phyloP scores from a whole-genome alignment of 805 yeast genomes.

The Wickerhamomyces pijperi region DNA sequence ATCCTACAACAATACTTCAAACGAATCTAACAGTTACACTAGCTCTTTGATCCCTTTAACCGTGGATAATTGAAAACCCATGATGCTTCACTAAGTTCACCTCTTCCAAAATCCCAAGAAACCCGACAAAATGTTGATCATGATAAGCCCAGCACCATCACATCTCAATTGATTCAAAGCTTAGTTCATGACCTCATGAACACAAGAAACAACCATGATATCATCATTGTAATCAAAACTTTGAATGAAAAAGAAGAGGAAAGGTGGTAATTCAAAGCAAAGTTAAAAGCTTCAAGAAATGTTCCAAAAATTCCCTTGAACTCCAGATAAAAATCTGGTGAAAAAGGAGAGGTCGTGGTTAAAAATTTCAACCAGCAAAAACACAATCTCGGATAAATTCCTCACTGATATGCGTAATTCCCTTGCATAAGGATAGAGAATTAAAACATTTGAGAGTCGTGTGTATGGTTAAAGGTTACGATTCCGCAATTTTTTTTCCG shows the following conservation, averaged over 20 bases:
- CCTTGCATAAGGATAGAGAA: conserved; percentile 97
- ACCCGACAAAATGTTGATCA: too few species aligned
- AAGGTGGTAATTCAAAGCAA: neutral
- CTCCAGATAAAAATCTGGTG: conserved; percentile 41
- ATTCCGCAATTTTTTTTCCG: too few species aligned
- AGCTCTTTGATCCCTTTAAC: too few species aligned
- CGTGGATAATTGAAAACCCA: too few species aligned
- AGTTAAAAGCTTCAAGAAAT: neutral
- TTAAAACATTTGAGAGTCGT: neutral
- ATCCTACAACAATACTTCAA: too few species aligned
- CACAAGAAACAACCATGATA: neutral
- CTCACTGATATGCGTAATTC: conserved; percentile 99
- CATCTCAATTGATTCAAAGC: neutral
- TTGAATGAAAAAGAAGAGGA: neutral
- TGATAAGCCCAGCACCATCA: too few species aligned
- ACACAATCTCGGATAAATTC: conserved; percentile 99
- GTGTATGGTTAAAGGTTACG: too few species aligned
- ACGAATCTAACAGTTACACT: too few species aligned
- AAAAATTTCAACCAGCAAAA: conserved; percentile 99
- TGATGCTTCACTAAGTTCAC: too few species aligned
- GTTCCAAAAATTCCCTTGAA: conserved; percentile 17
- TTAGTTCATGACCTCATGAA: conserved; percentile 1
- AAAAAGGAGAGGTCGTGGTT: conserved; percentile 78
- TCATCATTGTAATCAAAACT: neutral
- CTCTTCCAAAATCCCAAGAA: too few species aligned